Evolutionary conservation across 257 asterid genomes (phyloP), one percentile per base, ranked within the genome.

Genomic region (Solanum corneliomulleri): DNA sequence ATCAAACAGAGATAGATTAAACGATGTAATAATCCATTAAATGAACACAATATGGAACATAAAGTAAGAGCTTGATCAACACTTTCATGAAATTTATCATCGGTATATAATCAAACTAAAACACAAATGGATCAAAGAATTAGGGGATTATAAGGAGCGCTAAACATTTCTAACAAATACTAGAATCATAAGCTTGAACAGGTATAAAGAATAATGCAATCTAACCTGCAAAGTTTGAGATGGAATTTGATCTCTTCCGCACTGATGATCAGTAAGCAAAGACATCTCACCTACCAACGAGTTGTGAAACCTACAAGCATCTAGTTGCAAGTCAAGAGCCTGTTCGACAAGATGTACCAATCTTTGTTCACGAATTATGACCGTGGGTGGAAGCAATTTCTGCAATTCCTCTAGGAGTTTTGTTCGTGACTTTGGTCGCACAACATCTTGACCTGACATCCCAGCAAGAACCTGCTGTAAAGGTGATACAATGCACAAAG

Each of bases 341-440:
- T 95, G 98, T 88, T 94, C 98, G 88, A 95, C 93, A 84, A 95
- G 97, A 88, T 93, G 95, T 87, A 94, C 88, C 93, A 95, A 90
- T 89, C 97, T 94, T 47, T 91, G 91, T 78, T 94, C 97, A 29
- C 94, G 97, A 83, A 95, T 91, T 88, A 94, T 90, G 85, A 95
- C 92, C 44, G 95, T 49, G 27, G 98, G 93, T 20, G 98, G 98
- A 90, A 94, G 95, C 91, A 95, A 49, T 86, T 88, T 92, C 78
- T 92, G 96, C 92, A 95, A 89, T 89, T 93, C 93, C 86, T 89
- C 96, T 89, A 95, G 93, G 86, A 95, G 87, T 47, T 89, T 91
- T 86, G 89, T 88, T 74, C 94, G 95, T 52, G 95, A 85, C 88
- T 92, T 89, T 71, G 87, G 72, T 90, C 88, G 92, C 70, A 39